These are phyloP conservation scores for Knoxia roxburghii DNA, from an alignment of 257 asterid genomes.

Conservation along the genomic window DNA sequence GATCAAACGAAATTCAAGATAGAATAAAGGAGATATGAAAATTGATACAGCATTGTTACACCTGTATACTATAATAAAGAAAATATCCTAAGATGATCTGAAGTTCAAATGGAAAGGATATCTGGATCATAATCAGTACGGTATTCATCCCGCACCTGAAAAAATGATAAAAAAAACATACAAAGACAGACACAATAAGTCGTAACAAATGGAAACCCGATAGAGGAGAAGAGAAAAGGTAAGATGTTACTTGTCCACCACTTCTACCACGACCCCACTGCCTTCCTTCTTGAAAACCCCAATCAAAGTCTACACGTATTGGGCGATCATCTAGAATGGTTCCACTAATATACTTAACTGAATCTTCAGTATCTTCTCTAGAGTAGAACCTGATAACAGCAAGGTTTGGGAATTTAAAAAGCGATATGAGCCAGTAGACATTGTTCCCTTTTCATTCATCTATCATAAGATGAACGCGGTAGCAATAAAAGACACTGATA, in stretches of 20 bases:
- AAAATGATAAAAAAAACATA: slow-evolving; percentile 21
- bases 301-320: slow-evolving; percentile 97
- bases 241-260: slow-evolving; percentile 82
- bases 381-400: slow-evolving; percentile 74
- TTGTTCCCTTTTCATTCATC: background rate
- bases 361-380: slow-evolving; percentile 85
- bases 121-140: slow-evolving; percentile 99
- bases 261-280: slow-evolving; percentile 99
- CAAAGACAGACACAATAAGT: background rate
- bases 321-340: slow-evolving; percentile 99
- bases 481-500: background rate
- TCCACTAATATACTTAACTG: slow-evolving; percentile 90
- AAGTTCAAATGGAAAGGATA: slow-evolving; percentile 54
- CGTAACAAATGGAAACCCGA: slow-evolving; percentile 1
- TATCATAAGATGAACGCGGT: background rate
- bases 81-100: background rate
- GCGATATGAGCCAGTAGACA: background rate
- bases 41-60: background rate
- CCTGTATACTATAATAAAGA: background rate
- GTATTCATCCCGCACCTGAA: slow-evolving; percentile 96
- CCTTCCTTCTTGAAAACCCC: slow-evolving; percentile 98
- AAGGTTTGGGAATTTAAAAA: background rate
- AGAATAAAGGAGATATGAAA: background rate
- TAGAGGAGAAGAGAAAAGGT: slow-evolving; percentile 10
- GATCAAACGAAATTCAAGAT: background rate